phyloP scores from a whole-genome alignment of 176 grass and related monocot species.

The Avena eriantha region DNA sequence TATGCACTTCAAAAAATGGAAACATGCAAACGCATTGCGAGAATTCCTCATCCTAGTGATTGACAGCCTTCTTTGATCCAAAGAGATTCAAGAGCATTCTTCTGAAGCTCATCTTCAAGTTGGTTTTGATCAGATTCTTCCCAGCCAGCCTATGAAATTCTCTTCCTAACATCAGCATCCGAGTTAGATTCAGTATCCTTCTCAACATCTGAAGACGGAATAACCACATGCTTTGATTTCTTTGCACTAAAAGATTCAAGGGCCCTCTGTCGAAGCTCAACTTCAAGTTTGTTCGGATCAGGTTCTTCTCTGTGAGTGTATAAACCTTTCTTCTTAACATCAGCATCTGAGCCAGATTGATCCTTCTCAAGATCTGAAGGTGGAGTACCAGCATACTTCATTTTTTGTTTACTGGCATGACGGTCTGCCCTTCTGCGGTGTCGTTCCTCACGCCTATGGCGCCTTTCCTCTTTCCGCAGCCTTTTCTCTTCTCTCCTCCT shows the following conservation, averaged over 20 bases:
- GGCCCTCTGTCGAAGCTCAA: slow-evolving; percentile 85
- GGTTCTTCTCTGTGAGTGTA: slow-evolving; percentile 49
- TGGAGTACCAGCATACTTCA: slow-evolving; percentile 35
- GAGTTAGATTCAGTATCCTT: slow-evolving; percentile 45
- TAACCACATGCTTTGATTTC: slow-evolving; percentile 48
- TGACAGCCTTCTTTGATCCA: slow-evolving; percentile 74
- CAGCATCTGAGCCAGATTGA: slow-evolving; percentile 53
- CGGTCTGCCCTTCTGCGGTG: slow-evolving; percentile 66
- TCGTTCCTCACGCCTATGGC: slow-evolving; percentile 67
- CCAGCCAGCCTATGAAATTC: slow-evolving; percentile 39
- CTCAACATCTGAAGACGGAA: slow-evolving; percentile 53
- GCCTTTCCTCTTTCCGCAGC: slow-evolving; percentile 85
- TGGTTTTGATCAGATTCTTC: slow-evolving; percentile 60
- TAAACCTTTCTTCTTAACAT: slow-evolving; percentile 53
- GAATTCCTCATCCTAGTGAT: slow-evolving; percentile 56
- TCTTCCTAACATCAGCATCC: slow-evolving; percentile 50
- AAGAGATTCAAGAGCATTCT: slow-evolving; percentile 75
- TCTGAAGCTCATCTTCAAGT: slow-evolving; percentile 77
- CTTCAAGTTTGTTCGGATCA: slow-evolving; percentile 80
- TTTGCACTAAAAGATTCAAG: slow-evolving; percentile 86
- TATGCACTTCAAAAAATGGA: slow-evolving; percentile 46
- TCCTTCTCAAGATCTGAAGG: slow-evolving; percentile 64
- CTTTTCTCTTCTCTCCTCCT: slow-evolving; percentile 79
- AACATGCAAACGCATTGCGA: slow-evolving; percentile 43
- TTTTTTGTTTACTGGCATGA: slow-evolving; percentile 55